Percentiles rank a stretch among this genome's conserved stretches.
These are phyloP conservation scores for Fusarium tupiense DNA, from an alignment of 2,329 filamentous ascomycete species.

Conservation along the genomic window DNA sequence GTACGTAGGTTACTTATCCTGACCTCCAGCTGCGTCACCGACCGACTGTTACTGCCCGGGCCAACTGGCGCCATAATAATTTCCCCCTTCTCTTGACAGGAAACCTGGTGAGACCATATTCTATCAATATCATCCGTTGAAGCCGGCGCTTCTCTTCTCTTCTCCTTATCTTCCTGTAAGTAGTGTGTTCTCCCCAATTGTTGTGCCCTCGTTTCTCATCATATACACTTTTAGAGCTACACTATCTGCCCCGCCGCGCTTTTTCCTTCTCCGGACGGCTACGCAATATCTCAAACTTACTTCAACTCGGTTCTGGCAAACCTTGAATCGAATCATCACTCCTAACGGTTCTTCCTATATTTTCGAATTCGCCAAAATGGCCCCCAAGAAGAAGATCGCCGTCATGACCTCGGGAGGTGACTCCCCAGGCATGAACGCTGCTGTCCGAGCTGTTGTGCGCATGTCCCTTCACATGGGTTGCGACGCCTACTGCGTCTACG, in stretches of 20 bases:
- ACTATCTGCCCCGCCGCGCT: conserved; percentile 46
- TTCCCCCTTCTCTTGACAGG: conserved; percentile 27
- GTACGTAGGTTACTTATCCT: background rate
- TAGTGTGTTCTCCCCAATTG: conserved; percentile 5
- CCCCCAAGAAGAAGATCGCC: conserved; percentile 75
- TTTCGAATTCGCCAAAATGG: conserved; percentile 52
- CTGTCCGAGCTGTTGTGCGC: conserved; percentile 88
- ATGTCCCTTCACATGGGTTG: conserved; percentile 88
- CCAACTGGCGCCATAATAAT: conserved; percentile 45
- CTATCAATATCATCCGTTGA: conserved; percentile 36
- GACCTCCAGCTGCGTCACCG: conserved; percentile 37
- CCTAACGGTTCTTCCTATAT: conserved; percentile 15
- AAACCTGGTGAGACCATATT: conserved; percentile 40
- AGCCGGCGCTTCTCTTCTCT: conserved; percentile 20
- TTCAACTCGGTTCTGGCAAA: conserved; percentile 37
- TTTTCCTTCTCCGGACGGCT: conserved; percentile 41
- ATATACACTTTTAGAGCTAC: conserved; percentile 39
- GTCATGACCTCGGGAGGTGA: conserved; percentile 96
- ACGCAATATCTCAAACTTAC: conserved; percentile 27
- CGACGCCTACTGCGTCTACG: conserved; percentile 84
- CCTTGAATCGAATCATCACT: conserved; percentile 31
- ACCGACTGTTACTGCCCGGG: conserved; percentile 23
- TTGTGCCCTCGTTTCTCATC: conserved; percentile 37
- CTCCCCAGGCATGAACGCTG: conserved; percentile 93
- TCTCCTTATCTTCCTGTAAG: conserved; percentile 31